Evolutionary conservation across 192 early-diverging fungal genomes (phyloP), one percentile per base, ranked within the genome.

Genomic region (Backusella westeae): DNA sequence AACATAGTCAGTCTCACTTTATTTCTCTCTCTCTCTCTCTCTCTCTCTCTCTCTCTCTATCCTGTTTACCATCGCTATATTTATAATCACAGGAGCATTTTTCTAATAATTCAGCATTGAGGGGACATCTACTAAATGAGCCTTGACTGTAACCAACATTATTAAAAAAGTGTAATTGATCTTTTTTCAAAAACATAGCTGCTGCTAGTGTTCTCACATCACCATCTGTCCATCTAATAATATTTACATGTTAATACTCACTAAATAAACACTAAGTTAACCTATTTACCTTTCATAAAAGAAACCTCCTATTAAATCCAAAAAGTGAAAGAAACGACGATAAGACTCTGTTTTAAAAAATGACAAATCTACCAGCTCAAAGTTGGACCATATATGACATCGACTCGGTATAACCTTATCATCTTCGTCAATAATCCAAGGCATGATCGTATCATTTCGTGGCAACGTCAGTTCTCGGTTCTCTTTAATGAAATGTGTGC

Each of bases 241-340:
- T 68, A 70, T 36, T 15, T 72, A 70, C 14, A 52, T 23, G 52
- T 59, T 3, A 38, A 23, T 12, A 52, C 6, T 39, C 10, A 59
- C 19, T 19, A 56, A n/a, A 35, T 35, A 12, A 15, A 6, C 8
- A 39, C 8, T 34, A n/a, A 35, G 53, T 6, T 4, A 35, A 32
- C 14, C 14, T 34, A 23, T 23, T 74, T 75, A 91, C 73, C 92
- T 77, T 79, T 94, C 94, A 75, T 97, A 97, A 76, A 94, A 97
- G 86, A 95, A 96, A 3, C 95, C 95, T 32, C 96, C 95, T 0
- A 83, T 71, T 39, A 87, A 78, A 75, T 97, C 96, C 41, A 97
- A 81, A 66, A 88, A 86, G 9, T 93, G 84, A 80, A 93, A 93
- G 63, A 86, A 94, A 35, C 84, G 82, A 36, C 82, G 80, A 81